phyloP scores from a whole-genome alignment of 805 yeast genomes.

The Wickerhamomyces strasburgensis region DNA sequence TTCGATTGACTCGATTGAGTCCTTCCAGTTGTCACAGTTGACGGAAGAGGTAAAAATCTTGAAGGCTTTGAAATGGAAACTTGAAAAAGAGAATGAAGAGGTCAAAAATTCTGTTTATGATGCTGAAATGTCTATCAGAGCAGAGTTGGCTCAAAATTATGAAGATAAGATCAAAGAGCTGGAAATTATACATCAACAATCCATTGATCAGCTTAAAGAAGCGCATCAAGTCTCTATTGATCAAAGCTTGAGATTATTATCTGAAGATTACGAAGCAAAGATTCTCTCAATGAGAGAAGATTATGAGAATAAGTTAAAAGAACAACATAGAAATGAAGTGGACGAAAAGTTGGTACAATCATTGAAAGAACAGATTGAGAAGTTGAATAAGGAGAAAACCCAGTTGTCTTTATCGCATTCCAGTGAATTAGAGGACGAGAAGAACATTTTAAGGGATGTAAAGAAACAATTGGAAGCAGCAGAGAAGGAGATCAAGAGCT shows the following conservation, averaged over 20 bases:
- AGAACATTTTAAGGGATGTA: background rate
- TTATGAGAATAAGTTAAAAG: conserved; percentile 4
- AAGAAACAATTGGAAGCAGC: conserved; percentile 6
- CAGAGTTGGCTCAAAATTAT: conserved; percentile 27
- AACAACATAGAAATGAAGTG: background rate
- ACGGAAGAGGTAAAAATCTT: conserved; percentile 18
- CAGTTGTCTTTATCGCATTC: too few species aligned
- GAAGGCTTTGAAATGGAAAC: conserved; percentile 12
- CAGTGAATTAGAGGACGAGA: background rate
- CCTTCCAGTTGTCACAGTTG: conserved; percentile 7
- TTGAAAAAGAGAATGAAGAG: conserved; percentile 23
- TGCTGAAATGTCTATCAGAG: conserved; percentile 27
- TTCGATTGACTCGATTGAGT: conserved; percentile 14
- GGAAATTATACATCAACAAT: conserved; percentile 28
- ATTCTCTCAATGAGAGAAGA: conserved; percentile 21
- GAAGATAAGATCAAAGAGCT: conserved; percentile 34
- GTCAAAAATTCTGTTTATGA: conserved; percentile 15
- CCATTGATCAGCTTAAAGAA: conserved; percentile 30
- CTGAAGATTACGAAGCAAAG: conserved; percentile 30
- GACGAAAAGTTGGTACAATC: background rate
- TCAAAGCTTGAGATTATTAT: conserved; percentile 27
- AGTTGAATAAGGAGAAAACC: too few species aligned
- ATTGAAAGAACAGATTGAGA: background rate
- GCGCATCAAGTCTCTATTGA: conserved; percentile 24
- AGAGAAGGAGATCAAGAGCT: conserved; percentile 10